Conservation (phyloP, 441 rosid species). For the Eutrema salsugineum region DNA sequence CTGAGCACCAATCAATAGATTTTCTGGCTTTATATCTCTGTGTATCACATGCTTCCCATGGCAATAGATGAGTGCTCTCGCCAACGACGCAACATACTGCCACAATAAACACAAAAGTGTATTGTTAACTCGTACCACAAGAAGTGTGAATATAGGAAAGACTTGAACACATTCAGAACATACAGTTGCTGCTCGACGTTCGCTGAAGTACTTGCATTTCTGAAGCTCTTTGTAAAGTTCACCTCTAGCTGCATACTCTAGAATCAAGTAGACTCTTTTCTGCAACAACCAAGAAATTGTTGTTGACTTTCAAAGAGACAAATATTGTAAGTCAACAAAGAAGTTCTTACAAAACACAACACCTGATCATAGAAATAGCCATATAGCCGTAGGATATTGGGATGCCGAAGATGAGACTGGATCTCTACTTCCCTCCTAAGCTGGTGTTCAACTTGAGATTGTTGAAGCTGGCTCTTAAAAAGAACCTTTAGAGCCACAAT, state of each 20-base stretch:
- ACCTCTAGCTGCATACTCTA: slow-evolving; percentile 92
- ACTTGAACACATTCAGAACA: background rate
- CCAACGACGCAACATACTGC: slow-evolving; percentile 92
- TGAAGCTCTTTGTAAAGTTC: slow-evolving; percentile 93
- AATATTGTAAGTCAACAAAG: background rate
- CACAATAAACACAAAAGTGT: background rate
- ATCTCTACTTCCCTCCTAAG: slow-evolving; percentile 95
- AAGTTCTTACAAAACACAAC: slow-evolving; percentile 24
- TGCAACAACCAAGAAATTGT: slow-evolving; percentile 33
- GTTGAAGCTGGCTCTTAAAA: slow-evolving; percentile 89
- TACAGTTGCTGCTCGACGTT: slow-evolving; percentile 78
- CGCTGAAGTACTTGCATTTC: slow-evolving; percentile 87
- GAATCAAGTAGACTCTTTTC: slow-evolving; percentile 87
- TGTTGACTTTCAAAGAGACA: background rate
- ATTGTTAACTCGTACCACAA: background rate
- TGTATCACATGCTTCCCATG: slow-evolving; percentile 97
- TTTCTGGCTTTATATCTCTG: slow-evolving; percentile 96
- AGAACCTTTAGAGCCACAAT: slow-evolving; percentile 92
- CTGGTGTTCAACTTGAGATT: slow-evolving; percentile 96
- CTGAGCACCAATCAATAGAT: slow-evolving; percentile 73
- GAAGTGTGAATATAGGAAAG: background rate
- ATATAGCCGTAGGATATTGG: slow-evolving; percentile 83
- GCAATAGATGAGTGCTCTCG: slow-evolving; percentile 93
- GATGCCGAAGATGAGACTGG: slow-evolving; percentile 92
- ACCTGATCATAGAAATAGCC: slow-evolving; percentile 95